Base-by-base conservation (phyloP, 768 basidiomycete species). In the Boletellus sp. region DNA sequence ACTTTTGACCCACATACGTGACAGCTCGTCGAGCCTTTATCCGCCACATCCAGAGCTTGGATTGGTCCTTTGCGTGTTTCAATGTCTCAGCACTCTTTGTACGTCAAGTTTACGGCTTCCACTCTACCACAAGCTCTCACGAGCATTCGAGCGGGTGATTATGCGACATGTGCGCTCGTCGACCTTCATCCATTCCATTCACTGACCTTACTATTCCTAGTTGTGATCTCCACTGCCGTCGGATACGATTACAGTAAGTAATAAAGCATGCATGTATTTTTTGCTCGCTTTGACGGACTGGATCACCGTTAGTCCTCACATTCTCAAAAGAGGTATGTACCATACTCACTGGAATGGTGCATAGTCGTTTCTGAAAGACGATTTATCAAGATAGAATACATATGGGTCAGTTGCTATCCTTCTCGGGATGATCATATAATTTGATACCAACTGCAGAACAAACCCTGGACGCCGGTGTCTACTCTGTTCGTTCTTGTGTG, bases 231-330 rank as follows among this genome's bases (percentile, higher is more conserved):
- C 6, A 23, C 33, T 22, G 45, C 47, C n/a, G 32, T 43, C 9
- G 52, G 42, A 28, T 54, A 56, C 10, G 55, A 54, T 47, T 56
- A 56, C 3, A 7, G 52, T 54, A 10, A 44, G 44, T 41, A n/a
- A n/a, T n/a, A n/a, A n/a, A n/a, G n/a, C n/a, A 19, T 37, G 9
- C 22, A 5, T 15, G 20, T 4, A 3, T 28, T 12, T 45, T 32
- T 39, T 3, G 34, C 5, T 11, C 2, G 6, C 8, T 2, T 12
- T 2, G 3, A 47, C 9, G 3, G 4, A 49, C 9, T 12, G 17
- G 1, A 16, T 15, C 15, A n/a, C 39, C 17, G 1, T 16, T 26
- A 57, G 55, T 39, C 33, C 53, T 57, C 3, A 51, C 49, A 20
- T 42, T 57, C 7, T 26, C 53, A 9, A 16, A 37, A 6, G 49